Evolutionary conservation across 1,139 yeast genomes (phyloP).

Genomic region (Debaryomyces sp.): DNA sequence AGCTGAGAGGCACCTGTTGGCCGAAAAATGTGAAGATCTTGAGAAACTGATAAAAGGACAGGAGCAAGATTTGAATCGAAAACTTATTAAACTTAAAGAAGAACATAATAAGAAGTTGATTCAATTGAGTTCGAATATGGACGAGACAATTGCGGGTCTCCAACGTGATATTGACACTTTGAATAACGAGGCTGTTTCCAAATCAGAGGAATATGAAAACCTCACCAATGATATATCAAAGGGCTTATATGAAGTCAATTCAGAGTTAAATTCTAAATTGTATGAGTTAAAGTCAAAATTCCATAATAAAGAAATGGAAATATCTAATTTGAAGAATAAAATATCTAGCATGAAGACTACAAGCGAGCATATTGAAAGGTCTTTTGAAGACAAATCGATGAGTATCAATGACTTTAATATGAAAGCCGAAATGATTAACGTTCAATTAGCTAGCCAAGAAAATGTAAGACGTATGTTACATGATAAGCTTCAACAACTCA

Average conservation of each 20-base stretch:
- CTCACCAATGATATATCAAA: slow-evolving; percentile 3
- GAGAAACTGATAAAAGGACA: slow-evolving; percentile 18
- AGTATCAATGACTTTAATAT: slow-evolving; percentile 12
- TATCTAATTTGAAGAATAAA: slow-evolving; percentile 18
- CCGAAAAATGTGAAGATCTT: slow-evolving; percentile 8
- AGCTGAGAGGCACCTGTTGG: slow-evolving; percentile 16
- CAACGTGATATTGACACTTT: slow-evolving; percentile 17
- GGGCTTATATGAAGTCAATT: slow-evolving; percentile 9
- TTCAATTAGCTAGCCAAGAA: slow-evolving; percentile 23
- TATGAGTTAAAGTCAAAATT: slow-evolving; percentile 15
- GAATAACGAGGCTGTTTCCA: slow-evolving; percentile 9
- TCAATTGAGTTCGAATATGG: slow-evolving; percentile 22
- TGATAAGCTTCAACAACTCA: slow-evolving; percentile 76
- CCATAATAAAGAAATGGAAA: slow-evolving; percentile 23
- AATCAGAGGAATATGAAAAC: slow-evolving; percentile 8
- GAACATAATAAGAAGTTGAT: slow-evolving; percentile 24
- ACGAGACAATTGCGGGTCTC: slow-evolving; percentile 21
- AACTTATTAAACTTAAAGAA: slow-evolving; percentile 30
- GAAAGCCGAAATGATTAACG: slow-evolving; percentile 1
- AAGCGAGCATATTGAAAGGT: slow-evolving; percentile 5
- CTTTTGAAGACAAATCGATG: slow-evolving; percentile 5
- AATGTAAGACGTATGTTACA: slow-evolving; percentile 64
- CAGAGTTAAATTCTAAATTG: slow-evolving; percentile 9
- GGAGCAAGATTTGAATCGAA: slow-evolving; percentile 24
- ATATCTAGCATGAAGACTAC: slow-evolving; percentile 13